These are phyloP conservation scores for Penicillium nucicola DNA, from an alignment of 495 filamentous ascomycete genomes.

Conservation along the genomic window DNA sequence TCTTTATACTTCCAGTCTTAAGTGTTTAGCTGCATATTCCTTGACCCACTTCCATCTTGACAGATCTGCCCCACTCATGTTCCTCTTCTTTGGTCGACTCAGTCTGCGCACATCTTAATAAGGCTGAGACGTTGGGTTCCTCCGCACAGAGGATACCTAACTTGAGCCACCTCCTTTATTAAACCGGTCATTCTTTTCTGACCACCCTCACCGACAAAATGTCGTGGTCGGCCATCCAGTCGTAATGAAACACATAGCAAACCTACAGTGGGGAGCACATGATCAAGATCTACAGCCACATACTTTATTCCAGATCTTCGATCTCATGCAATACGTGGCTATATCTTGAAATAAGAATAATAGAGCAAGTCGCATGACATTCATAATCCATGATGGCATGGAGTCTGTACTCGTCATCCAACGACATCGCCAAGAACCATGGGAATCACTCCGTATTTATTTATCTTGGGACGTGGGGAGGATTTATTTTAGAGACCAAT, in stretches of 20 bases:
- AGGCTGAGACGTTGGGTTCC: too few relatives aligned
- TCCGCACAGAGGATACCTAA: too few relatives aligned
- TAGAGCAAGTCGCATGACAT: background rate
- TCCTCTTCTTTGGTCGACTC: background rate
- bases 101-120: background rate
- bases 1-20: background rate
- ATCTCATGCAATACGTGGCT: background rate
- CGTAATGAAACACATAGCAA: background rate
- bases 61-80: constrained; percentile 16
- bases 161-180: background rate
- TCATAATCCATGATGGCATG: background rate
- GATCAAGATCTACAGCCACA: constrained; percentile 3
- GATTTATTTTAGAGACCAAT: background rate
- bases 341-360: background rate
- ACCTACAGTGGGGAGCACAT: background rate
- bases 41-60: constrained; percentile 15
- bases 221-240: constrained; percentile 1
- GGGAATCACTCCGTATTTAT: background rate
- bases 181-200: background rate
- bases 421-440: background rate
- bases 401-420: background rate
- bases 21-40: constrained; percentile 17
- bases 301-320: background rate
- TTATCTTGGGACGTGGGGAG: background rate
- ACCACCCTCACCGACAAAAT: background rate